Conservation (phyloP, 371 early-diverging fungal species). For the Nematocida displodere region DNA sequence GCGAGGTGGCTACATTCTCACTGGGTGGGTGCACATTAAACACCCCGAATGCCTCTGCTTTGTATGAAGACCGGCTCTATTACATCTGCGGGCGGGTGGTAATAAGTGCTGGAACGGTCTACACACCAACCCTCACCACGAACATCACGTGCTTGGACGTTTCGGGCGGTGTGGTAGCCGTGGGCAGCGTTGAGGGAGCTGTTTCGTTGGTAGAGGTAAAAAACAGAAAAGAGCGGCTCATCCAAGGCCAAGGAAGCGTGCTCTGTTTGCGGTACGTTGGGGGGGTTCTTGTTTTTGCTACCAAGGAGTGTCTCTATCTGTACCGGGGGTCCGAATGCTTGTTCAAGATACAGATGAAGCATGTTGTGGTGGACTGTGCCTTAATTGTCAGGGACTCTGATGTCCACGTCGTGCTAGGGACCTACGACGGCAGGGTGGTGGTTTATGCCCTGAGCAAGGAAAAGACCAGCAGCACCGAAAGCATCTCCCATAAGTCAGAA, state of each 20-base stretch:
- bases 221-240: neutral
- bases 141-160: neutral
- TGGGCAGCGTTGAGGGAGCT: neutral
- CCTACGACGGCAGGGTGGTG: neutral
- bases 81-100: neutral
- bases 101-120: neutral
- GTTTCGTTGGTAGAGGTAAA: neutral
- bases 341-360: neutral
- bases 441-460: neutral
- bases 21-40: neutral
- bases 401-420: neutral
- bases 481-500: neutral
- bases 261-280: neutral
- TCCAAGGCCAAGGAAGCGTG: neutral
- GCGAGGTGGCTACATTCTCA: no score
- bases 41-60: neutral
- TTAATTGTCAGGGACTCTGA: neutral
- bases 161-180: neutral
- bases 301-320: neutral
- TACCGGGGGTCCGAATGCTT: neutral
- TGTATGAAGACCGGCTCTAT: constrained; percentile 8
- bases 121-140: neutral
- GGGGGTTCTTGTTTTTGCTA: neutral
- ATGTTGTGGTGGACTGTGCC: neutral
- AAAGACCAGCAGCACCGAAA: neutral